Percentiles rank a stretch among this genome's conserved stretches.
These are phyloP conservation scores for Kodamaea neixiangensis DNA, from an alignment of 805 yeast genomes.

Conservation along the genomic window DNA sequence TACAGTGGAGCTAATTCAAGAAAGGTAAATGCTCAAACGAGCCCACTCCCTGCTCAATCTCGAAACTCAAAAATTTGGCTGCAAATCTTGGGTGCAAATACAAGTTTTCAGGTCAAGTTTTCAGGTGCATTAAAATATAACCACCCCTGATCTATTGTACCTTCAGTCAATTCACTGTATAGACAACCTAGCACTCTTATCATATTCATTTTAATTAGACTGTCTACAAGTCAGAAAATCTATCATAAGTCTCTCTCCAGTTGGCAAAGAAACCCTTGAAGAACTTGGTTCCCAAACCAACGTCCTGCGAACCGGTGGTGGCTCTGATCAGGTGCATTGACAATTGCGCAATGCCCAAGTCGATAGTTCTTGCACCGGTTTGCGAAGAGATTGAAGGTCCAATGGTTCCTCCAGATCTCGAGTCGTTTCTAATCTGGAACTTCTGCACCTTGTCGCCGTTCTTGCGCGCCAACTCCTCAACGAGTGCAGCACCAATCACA, in stretches of 20 bases:
- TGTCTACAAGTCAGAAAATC: constrained; percentile 48
- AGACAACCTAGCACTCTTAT: too few species aligned
- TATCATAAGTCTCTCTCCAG: constrained; percentile 63
- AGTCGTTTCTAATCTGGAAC: constrained; percentile 84
- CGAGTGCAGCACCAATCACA: constrained; percentile 66
- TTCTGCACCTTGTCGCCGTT: constrained; percentile 71
- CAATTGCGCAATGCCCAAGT: constrained; percentile 79
- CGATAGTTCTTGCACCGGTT: constrained; percentile 76
- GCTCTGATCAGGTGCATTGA: constrained; percentile 89
- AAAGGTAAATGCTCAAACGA: too few species aligned
- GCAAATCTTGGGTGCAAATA: too few species aligned
- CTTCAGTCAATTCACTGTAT: too few species aligned
- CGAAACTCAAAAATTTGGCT: too few species aligned
- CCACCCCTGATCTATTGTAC: too few species aligned
- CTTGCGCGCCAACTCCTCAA: constrained; percentile 65
- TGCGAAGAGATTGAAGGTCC: constrained; percentile 69
- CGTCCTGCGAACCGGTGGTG: constrained; percentile 73
- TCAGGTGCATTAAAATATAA: too few species aligned
- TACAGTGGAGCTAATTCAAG: too few species aligned
- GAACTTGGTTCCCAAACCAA: constrained; percentile 71
- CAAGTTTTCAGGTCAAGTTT: too few species aligned
- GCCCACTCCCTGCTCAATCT: too few species aligned
- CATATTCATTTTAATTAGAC: background rate
- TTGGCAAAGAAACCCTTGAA: constrained; percentile 67
- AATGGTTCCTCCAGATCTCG: constrained; percentile 86